Percentiles rank a stretch among this genome's conserved stretches.
Evolutionary conservation across 208 protist species (phyloP).

Genomic region (Leishmania gerbilli): DNA sequence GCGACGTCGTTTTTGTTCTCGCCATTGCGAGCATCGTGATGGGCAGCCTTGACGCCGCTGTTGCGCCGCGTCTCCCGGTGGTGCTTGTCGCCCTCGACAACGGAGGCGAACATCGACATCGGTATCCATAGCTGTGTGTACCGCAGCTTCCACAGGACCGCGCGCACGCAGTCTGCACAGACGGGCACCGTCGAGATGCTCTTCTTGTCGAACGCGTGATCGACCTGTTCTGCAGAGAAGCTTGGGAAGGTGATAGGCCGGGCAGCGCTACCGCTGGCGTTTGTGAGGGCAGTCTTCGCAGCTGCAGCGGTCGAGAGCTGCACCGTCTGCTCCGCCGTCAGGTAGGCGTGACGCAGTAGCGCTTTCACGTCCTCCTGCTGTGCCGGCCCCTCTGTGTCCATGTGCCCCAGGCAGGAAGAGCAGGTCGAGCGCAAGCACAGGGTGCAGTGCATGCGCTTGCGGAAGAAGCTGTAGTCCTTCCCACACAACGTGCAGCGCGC

Average conservation of each 20-base stretch:
- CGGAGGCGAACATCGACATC: conserved; percentile 47
- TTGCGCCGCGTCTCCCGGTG: conserved; percentile 12
- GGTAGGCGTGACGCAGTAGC: conserved; percentile 29
- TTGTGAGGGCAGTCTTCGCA: background rate
- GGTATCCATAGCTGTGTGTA: conserved; percentile 76
- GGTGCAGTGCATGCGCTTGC: conserved; percentile 55
- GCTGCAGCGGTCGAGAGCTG: conserved; percentile 19
- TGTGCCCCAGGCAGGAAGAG: conserved; percentile 55
- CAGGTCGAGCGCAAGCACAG: conserved; percentile 69
- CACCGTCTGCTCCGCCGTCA: conserved; percentile 22
- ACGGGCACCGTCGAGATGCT: conserved; percentile 34
- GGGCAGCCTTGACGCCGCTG: background rate
- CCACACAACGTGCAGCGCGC: conserved; percentile 58
- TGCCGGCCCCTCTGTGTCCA: conserved; percentile 41
- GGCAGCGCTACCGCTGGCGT: background rate
- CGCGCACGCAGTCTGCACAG: conserved; percentile 71
- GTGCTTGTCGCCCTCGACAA: conserved; percentile 30
- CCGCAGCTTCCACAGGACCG: conserved; percentile 45
- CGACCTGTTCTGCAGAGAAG: conserved; percentile 21
- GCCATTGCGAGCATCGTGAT: background rate
- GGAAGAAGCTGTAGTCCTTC: conserved; percentile 78
- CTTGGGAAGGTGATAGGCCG: conserved; percentile 21
- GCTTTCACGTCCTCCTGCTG: conserved; percentile 41
- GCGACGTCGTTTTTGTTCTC: background rate
- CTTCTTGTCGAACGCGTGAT: conserved; percentile 27